Evolutionary conservation across 495 filamentous ascomycete genomes (phyloP).

Genomic region (Lasiosphaeria hispida): DNA sequence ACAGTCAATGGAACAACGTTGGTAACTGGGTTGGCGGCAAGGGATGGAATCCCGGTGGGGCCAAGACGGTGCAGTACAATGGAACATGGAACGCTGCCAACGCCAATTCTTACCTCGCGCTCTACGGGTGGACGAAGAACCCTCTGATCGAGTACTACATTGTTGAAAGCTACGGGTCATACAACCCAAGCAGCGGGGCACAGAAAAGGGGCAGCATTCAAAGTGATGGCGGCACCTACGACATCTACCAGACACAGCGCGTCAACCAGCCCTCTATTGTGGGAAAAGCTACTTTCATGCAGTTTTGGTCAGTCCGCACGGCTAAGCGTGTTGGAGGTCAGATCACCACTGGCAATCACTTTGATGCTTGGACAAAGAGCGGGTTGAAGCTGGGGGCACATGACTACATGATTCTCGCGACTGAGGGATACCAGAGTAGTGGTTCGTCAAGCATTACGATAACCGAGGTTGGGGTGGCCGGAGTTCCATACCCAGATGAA

Average conservation of each 20-base stretch:
- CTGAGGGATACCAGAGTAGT: slow-evolving; percentile 51
- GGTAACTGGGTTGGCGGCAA: slow-evolving; percentile 59
- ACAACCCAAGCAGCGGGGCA: slow-evolving; percentile 49
- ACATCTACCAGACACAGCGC: slow-evolving; percentile 58
- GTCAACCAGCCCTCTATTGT: slow-evolving; percentile 57
- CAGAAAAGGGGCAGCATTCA: slow-evolving; percentile 53
- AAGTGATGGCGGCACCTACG: slow-evolving; percentile 60
- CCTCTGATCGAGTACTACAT: slow-evolving; percentile 61
- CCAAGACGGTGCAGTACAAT: slow-evolving; percentile 38
- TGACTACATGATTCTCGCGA: slow-evolving; percentile 61
- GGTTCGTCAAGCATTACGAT: slow-evolving; percentile 32
- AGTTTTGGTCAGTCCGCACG: slow-evolving; percentile 55
- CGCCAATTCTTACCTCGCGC: slow-evolving; percentile 37
- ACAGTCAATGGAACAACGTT: slow-evolving; percentile 46
- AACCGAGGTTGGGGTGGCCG: slow-evolving; percentile 19
- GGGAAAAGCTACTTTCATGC: slow-evolving; percentile 53
- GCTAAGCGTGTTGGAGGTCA: slow-evolving; percentile 47
- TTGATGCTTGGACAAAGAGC: slow-evolving; percentile 55
- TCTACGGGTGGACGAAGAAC: slow-evolving; percentile 57
- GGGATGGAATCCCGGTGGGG: slow-evolving; percentile 53
- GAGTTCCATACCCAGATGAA: slow-evolving; percentile 19
- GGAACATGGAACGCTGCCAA: slow-evolving; percentile 29
- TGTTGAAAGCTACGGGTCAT: slow-evolving; percentile 51
- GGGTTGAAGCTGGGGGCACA: slow-evolving; percentile 53
- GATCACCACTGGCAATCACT: slow-evolving; percentile 55